Conservation (phyloP, 208 protist genomes). For the Trypanosoma brucei region DNA sequence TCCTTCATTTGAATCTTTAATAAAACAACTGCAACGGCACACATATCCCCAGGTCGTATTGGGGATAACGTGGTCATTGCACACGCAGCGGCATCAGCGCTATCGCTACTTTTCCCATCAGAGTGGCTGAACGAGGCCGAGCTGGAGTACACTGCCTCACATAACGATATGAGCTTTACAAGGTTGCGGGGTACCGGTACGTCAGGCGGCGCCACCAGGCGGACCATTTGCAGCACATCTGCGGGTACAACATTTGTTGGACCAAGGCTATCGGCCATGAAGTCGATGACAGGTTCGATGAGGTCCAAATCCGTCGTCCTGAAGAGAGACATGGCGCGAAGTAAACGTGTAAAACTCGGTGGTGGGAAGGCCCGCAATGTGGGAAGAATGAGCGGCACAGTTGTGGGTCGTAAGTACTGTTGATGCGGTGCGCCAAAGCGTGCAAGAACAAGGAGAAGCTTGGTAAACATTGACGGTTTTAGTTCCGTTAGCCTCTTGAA, state of each 20-base stretch:
- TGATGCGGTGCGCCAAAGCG: conserved; percentile 63
- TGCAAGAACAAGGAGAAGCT: conserved; percentile 54
- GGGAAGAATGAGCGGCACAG: conserved; percentile 47
- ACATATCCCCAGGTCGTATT: conserved; percentile 69
- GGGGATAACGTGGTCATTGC: neutral
- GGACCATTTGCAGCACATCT: conserved; percentile 24
- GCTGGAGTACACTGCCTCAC: conserved; percentile 23
- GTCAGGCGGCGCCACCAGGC: conserved; percentile 14
- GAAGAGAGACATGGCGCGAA: conserved; percentile 48
- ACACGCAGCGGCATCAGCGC: neutral
- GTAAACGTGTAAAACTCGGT: conserved; percentile 64
- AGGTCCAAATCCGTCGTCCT: conserved; percentile 38
- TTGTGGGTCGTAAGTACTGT: conserved; percentile 69
- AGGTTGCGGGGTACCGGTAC: conserved; percentile 19
- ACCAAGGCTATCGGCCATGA: conserved; percentile 23
- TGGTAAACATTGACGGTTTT: conserved; percentile 63
- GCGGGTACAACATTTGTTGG: neutral
- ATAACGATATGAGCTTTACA: conserved; percentile 15
- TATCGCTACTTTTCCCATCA: too few species aligned
- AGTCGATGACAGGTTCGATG: conserved; percentile 45
- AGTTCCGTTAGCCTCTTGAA: conserved; percentile 46
- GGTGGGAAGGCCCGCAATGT: conserved; percentile 49
- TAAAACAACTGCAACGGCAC: conserved; percentile 29
- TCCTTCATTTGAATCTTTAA: conserved; percentile 33
- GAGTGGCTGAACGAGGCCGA: neutral